phyloP scores from a whole-genome alignment of 2,329 filamentous ascomycete species.

The Chaetomium strumarium region DNA sequence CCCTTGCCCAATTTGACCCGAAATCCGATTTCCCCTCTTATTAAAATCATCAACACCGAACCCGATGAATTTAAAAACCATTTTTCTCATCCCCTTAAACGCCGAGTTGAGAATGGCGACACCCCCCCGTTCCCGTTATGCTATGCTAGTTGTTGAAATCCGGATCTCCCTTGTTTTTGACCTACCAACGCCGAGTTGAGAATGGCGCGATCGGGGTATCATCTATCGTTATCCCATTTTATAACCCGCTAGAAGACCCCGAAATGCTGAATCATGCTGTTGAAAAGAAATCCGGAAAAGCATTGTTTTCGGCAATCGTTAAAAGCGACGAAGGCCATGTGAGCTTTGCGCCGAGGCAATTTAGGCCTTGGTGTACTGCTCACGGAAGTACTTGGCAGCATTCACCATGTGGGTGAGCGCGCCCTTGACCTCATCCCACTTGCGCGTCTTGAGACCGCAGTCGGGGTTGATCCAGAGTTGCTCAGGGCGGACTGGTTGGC shows the following conservation, averaged over 20 bases:
- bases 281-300: slow-evolving; percentile 26
- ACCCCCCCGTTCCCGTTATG: slow-evolving; percentile 18
- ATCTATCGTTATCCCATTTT: slow-evolving; percentile 24
- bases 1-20: slow-evolving; percentile 1
- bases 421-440: slow-evolving; percentile 98
- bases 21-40: slow-evolving; percentile 11
- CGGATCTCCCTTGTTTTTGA: slow-evolving; percentile 22
- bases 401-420: slow-evolving; percentile 95
- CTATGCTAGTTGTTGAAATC: slow-evolving; percentile 27
- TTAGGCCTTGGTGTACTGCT: slow-evolving; percentile 58
- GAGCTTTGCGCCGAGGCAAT: slow-evolving; percentile 4
- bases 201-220: slow-evolving; percentile 26
- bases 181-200: slow-evolving; percentile 27
- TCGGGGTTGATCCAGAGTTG: slow-evolving; percentile 99
- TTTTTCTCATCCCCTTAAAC: slow-evolving; percentile 21
- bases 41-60: slow-evolving; percentile 15
- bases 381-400: slow-evolving; percentile 93
- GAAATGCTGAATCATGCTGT: slow-evolving; percentile 26
- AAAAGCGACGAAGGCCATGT: slow-evolving; percentile 11
- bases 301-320: slow-evolving; percentile 17
- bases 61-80: slow-evolving; percentile 9
- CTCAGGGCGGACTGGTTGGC: slow-evolving; percentile 50
- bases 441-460: slow-evolving; percentile 97
- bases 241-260: slow-evolving; percentile 24
- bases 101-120: slow-evolving; percentile 27